phyloP scores from a whole-genome alignment of 345 rosid species.

The Excoecaria agallocha region DNA sequence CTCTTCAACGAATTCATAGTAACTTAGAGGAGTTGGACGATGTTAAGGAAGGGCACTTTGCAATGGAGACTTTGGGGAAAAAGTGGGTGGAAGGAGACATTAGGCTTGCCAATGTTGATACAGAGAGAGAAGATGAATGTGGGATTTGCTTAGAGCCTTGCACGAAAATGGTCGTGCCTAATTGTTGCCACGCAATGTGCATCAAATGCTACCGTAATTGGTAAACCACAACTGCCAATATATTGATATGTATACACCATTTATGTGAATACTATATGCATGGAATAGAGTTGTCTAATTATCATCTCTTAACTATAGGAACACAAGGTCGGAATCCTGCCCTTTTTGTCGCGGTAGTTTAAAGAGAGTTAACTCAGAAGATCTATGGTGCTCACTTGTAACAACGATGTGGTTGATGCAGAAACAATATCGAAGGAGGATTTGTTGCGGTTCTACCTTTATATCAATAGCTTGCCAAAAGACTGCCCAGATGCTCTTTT shows the following conservation, averaged over 20 bases:
- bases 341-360: conserved; percentile 95
- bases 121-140: conserved; percentile 91
- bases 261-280: not conserved
- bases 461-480: conserved; percentile 73
- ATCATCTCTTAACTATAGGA: conserved; percentile 47
- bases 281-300: not conserved
- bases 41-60: conserved; percentile 27
- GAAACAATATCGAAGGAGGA: conserved; percentile 70
- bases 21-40: conserved; percentile 46
- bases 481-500: conserved; percentile 78
- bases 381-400: conserved; percentile 86
- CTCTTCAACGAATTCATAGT: conserved; percentile 67
- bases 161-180: conserved; percentile 87
- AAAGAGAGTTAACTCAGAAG: conserved; percentile 92
- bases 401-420: conserved; percentile 74
- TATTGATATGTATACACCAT: not conserved
- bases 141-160: conserved; percentile 98
- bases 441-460: conserved; percentile 69
- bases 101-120: conserved; percentile 45
- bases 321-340: conserved; percentile 85
- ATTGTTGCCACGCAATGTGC: conserved; percentile 95
- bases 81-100: conserved; percentile 47
- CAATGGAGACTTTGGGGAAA: conserved; percentile 35
- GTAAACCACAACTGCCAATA: conserved; percentile 33
- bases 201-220: conserved; percentile 94